Base-by-base conservation (phyloP, 331 rosid species). In the Acacia pycnantha region DNA sequence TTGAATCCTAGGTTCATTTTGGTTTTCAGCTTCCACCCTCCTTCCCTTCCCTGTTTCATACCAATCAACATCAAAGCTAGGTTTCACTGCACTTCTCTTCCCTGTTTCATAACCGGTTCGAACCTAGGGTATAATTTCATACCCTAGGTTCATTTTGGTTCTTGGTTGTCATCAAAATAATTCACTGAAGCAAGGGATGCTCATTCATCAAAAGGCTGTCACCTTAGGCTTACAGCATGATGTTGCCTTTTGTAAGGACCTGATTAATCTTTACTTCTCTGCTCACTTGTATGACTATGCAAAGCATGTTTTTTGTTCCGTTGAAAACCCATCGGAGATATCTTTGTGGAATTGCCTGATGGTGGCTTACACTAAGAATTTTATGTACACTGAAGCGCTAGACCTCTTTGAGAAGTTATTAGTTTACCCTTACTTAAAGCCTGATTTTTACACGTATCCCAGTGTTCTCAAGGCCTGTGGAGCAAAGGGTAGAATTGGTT, bases 381-480 rank as follows among this genome's bases (percentile, higher is more conserved):
- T 73, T 76, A 86, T 88, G 95, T 89, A 81, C 77, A 19, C n/a
- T 11, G 92, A 92, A 70, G 95, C 97, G 15, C 82, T 92, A 27
- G 89, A 83, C 48, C 90, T 87, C 79, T 92, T 78, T 86, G 81
- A 79, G 26, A 87, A 74, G 73, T 82, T 92, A 51, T 61, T 79
- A 44, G 47, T 8, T 75, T 80, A 74, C 83, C 88, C 90, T 67
- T 33, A 24, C 76, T 14, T 89, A 41, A 83, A 62, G 47, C 92
- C 94, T 59, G 92, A 90, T 87, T 83, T 85, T 79, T 92, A 81
- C 83, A 90, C 95, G 12, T 94, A 85, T 80, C 95, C 98, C 11
- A 88, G 91, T 84, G 89, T 90, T 88, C 87, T 94, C 73, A 92
- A 90, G 89, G 95, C 92, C 8, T 92, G 94, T 33, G 90, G 95